These are phyloP conservation scores for Tuber calosporum DNA, from an alignment of 495 filamentous ascomycete species.

Conservation along the genomic window DNA sequence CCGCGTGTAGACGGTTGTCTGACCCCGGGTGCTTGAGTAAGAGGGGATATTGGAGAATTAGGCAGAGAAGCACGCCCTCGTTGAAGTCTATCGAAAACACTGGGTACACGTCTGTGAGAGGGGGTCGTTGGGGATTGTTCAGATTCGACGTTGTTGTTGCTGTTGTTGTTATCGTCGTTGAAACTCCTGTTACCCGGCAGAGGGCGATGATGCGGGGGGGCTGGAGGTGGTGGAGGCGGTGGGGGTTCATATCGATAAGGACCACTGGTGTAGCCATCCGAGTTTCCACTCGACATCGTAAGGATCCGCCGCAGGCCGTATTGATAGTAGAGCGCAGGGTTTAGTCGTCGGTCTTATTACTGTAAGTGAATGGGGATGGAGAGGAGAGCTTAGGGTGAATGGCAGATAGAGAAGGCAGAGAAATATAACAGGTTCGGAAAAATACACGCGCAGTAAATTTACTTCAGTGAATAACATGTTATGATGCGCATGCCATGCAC, in stretches of 20 bases:
- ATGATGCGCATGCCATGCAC: not conserved
- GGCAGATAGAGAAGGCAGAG: not conserved
- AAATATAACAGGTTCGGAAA: constrained; percentile 1
- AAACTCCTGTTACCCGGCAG: not conserved
- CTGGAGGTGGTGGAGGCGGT: not conserved
- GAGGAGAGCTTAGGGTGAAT: not conserved
- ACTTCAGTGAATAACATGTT: constrained; percentile 4
- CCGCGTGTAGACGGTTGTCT: not conserved
- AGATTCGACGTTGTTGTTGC: not conserved
- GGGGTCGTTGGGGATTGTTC: not conserved
- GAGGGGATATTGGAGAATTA: not conserved
- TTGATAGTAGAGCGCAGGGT: not conserved
- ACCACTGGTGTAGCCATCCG: not conserved
- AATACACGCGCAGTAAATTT: not conserved
- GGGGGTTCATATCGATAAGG: not conserved
- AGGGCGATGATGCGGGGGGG: not conserved
- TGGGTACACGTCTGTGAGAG: not conserved
- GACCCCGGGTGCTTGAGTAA: not conserved
- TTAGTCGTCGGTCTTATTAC: not conserved
- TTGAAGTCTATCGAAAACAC: not conserved
- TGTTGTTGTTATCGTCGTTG: not conserved
- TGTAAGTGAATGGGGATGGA: not conserved
- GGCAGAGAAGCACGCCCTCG: not conserved
- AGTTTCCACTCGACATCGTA: constrained; percentile 4
- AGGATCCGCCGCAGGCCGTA: not conserved